Conservation (phyloP, 441 rosid genomes). For the Geranium incanum region DNA sequence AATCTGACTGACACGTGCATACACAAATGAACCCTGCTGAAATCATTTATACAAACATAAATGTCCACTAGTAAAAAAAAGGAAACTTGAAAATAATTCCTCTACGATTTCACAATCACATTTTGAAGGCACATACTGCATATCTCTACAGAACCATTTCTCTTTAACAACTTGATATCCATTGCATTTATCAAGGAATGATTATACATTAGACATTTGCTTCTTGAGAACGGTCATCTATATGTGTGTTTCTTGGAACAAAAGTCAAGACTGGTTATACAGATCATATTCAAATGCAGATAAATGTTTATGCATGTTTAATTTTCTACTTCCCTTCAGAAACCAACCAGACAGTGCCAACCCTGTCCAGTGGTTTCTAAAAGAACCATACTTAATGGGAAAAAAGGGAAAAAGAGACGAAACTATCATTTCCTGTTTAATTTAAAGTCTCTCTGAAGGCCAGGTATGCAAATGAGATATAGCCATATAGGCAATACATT, state of each 20-base stretch:
- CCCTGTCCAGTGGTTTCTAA: background rate
- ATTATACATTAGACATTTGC: background rate
- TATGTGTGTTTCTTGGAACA: background rate
- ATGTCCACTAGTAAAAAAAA: background rate
- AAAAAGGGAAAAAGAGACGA: background rate
- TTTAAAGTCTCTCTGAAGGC: background rate
- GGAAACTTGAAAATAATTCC: too few species aligned
- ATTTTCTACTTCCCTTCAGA: background rate
- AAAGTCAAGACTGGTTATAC: background rate
- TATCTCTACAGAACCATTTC: background rate
- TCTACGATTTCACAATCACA: too few species aligned
- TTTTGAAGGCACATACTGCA: too few species aligned
- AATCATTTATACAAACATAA: background rate
- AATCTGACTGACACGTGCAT: background rate
- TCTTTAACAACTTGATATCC: background rate
- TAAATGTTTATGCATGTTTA: background rate
- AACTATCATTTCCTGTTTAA: background rate
- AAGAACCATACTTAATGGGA: background rate
- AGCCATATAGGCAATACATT: conserved; percentile 3
- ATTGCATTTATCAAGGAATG: background rate
- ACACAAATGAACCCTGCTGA: background rate
- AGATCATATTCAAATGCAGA: background rate
- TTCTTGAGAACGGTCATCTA: background rate
- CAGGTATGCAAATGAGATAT: conserved; percentile 2
- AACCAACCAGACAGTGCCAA: conserved; percentile 6